phyloP scores from a whole-genome alignment of 75 land plant genomes.

The Cryptomeria japonica region DNA sequence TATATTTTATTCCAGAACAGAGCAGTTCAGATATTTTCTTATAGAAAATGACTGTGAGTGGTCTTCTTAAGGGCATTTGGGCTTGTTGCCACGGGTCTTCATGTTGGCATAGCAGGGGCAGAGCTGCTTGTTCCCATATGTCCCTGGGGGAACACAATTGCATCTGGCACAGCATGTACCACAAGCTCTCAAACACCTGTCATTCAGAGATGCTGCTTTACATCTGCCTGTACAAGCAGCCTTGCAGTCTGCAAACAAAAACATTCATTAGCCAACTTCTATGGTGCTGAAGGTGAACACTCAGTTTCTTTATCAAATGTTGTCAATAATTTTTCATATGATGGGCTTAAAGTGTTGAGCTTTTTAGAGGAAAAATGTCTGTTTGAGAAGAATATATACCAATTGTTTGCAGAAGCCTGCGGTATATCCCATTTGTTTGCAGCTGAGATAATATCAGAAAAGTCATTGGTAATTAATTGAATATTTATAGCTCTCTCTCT shows the following conservation, averaged over 20 bases:
- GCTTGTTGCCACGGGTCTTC: slow-evolving; percentile 31
- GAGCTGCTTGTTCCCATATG: slow-evolving; percentile 35
- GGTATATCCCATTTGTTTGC: background rate
- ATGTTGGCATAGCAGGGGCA: slow-evolving; percentile 52
- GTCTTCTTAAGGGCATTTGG: slow-evolving; percentile 32
- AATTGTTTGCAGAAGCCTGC: background rate
- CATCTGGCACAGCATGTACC: slow-evolving; percentile 40
- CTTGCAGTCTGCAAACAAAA: slow-evolving; percentile 22
- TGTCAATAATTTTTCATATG: too few species aligned
- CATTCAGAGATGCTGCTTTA: slow-evolving; percentile 21
- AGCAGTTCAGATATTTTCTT: background rate
- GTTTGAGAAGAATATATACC: background rate
- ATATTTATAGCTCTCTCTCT: too few species aligned
- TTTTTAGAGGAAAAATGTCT: too few species aligned
- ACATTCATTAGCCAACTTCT: too few species aligned
- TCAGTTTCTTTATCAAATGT: too few species aligned
- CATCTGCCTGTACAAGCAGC: slow-evolving; percentile 26
- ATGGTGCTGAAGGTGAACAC: too few species aligned
- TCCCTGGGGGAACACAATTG: slow-evolving; percentile 50
- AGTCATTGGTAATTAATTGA: too few species aligned
- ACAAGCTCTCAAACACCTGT: slow-evolving; percentile 24
- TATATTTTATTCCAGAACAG: background rate
- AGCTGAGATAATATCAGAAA: background rate
- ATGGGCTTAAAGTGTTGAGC: too few species aligned
- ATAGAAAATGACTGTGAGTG: too few species aligned